Conservation (phyloP, 78 protist genomes). For the Dictyostelium brefeldianum region DNA sequence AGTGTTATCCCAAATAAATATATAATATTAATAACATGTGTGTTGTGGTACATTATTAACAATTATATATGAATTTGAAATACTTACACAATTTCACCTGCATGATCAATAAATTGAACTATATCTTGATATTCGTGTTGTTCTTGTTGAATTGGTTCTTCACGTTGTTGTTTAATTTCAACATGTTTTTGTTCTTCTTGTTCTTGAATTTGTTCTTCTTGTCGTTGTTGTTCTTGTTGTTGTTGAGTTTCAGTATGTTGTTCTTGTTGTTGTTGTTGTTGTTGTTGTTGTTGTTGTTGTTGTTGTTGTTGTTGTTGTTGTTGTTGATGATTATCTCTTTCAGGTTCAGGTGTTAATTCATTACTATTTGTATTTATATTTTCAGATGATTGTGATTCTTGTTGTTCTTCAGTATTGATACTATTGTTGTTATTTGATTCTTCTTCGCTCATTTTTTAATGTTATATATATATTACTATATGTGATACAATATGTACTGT, state of each 20-base stretch:
- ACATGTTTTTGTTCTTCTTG: not conserved
- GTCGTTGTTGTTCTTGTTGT: not conserved
- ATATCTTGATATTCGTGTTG: constrained; percentile 20
- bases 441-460: no score
- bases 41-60: not conserved
- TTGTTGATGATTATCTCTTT: not conserved
- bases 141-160: not conserved
- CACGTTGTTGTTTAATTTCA: not conserved
- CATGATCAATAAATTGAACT: constrained; percentile 74
- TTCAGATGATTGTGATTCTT: no score
- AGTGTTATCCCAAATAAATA: not conserved
- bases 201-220: not conserved
- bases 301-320: not conserved
- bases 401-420: no score
- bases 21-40: not conserved
- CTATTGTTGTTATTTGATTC: no score
- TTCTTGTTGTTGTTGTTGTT: not conserved
- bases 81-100: constrained; percentile 74
- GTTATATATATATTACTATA: no score
- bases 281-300: not conserved
- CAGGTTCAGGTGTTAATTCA: no score
- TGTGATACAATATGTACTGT: no score
- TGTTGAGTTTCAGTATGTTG: not conserved
- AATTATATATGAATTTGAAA: not conserved
- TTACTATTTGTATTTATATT: no score